These are phyloP conservation scores for Lagenidium giganteum DNA, from an alignment of 352 stramenopile genomes.

Conservation along the genomic window DNA sequence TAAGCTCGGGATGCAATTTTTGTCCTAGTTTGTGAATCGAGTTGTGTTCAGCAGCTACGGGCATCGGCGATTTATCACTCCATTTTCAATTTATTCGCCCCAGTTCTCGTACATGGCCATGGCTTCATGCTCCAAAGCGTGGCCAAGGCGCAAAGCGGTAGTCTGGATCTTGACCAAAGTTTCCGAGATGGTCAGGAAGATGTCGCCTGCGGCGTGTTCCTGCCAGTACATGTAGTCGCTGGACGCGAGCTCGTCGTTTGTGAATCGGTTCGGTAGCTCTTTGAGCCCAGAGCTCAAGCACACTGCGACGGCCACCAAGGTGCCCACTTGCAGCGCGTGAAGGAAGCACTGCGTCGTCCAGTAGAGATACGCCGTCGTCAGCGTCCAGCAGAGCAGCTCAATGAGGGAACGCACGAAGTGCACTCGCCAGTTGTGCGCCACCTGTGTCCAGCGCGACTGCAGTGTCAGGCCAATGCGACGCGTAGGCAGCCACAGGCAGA, in stretches of 20 bases:
- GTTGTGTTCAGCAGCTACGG: too few species aligned
- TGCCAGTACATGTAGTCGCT: slow-evolving; percentile 53
- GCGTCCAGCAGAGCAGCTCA: slow-evolving; percentile 61
- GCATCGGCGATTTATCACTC: too few species aligned
- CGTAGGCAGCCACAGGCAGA: slow-evolving; percentile 72
- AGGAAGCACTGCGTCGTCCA: slow-evolving; percentile 44
- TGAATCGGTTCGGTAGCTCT: slow-evolving; percentile 49
- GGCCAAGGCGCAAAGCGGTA: slow-evolving; percentile 11
- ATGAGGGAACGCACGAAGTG: slow-evolving; percentile 41
- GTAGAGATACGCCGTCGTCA: slow-evolving; percentile 54
- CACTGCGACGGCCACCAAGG: slow-evolving; percentile 42
- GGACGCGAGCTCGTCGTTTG: slow-evolving; percentile 19
- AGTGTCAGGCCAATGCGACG: slow-evolving; percentile 63
- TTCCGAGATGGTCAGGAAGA: slow-evolving; percentile 34
- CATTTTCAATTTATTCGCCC: slow-evolving; percentile 36
- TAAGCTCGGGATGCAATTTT: too few species aligned
- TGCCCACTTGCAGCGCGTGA: slow-evolving; percentile 47
- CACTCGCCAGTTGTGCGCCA: slow-evolving; percentile 54
- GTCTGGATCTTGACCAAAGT: slow-evolving; percentile 39
- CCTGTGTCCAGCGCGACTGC: slow-evolving; percentile 67
- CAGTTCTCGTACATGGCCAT: slow-evolving; percentile 75
- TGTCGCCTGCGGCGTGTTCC: slow-evolving; percentile 35
- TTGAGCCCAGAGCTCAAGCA: slow-evolving; percentile 52
- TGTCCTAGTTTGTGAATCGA: too few species aligned
- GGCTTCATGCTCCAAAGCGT: slow-evolving; percentile 31